Percentiles rank a stretch among this genome's conserved stretches.
These are phyloP conservation scores for Jaminaea rosea DNA, from an alignment of 1,284 basidiomycete genomes.

Conservation along the genomic window DNA sequence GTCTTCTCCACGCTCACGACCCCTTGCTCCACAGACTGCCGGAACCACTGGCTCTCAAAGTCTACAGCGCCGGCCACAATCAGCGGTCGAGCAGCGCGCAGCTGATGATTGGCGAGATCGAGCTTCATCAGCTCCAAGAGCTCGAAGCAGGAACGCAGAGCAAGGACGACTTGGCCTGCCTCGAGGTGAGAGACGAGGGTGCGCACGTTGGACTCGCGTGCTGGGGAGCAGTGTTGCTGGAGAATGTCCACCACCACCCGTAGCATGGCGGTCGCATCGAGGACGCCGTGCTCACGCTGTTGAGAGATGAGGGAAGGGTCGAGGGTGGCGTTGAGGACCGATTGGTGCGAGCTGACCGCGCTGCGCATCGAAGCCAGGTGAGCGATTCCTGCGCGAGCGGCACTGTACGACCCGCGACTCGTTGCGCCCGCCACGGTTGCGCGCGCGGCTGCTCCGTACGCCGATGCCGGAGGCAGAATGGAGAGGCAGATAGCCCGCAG, in stretches of 20 bases:
- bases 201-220: slow-evolving; percentile 62
- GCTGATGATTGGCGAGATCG: slow-evolving; percentile 89
- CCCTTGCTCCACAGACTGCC: slow-evolving; percentile 54
- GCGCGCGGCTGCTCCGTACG: too few relatives aligned
- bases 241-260: slow-evolving; percentile 68
- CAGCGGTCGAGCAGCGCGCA: slow-evolving; percentile 75
- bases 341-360: slow-evolving; percentile 16
- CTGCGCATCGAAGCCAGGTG: slow-evolving; percentile 33
- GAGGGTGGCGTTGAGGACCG: slow-evolving; percentile 50
- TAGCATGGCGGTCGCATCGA: slow-evolving; percentile 74
- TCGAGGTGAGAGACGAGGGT: slow-evolving; percentile 19
- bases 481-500: slow-evolving; percentile 72
- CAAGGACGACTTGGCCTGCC: slow-evolving; percentile 55
- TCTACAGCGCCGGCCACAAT: slow-evolving; percentile 69
- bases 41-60: slow-evolving; percentile 72
- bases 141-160: slow-evolving; percentile 76
- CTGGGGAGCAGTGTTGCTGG: slow-evolving; percentile 84
- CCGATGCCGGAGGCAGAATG: slow-evolving; percentile 55
- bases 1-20: slow-evolving; percentile 55
- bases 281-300: slow-evolving; percentile 66
- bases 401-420: not conserved
- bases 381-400: not conserved
- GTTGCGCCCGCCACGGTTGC: not conserved
- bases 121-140: slow-evolving; percentile 91
- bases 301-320: slow-evolving; percentile 63